These are phyloP conservation scores for Aspergillus candidus DNA, from an alignment of 2,329 filamentous ascomycete genomes.

Conservation along the genomic window DNA sequence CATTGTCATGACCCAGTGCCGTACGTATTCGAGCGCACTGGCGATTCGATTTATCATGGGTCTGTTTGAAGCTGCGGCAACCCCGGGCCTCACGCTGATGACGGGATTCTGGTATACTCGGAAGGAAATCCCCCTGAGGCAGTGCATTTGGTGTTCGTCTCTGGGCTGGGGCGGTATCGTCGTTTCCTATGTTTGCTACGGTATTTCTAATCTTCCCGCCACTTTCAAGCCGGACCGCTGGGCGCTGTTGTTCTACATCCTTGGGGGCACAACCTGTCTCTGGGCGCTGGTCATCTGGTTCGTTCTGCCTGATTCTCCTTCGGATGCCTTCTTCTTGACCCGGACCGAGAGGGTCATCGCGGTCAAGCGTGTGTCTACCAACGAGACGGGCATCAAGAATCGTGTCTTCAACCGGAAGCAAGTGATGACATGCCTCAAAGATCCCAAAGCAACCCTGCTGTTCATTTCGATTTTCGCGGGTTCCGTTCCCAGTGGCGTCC, in stretches of 20 bases:
- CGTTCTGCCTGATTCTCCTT: conserved; percentile 4
- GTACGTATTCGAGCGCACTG: conserved; percentile 7
- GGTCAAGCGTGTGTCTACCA: conserved; percentile 4
- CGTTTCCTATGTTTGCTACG: conserved; percentile 9
- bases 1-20: conserved; percentile 11
- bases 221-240: conserved; percentile 3
- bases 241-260: conserved; percentile 9
- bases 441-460: conserved; percentile 9
- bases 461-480: conserved; percentile 18
- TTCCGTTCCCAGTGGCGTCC: conserved; percentile 29
- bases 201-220: conserved; percentile 4
- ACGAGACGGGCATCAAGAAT: conserved; percentile 6
- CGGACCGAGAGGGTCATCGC: conserved; percentile 5
- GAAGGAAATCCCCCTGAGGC: conserved; percentile 9
- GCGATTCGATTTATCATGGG: conserved; percentile 10
- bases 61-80: conserved; percentile 8
- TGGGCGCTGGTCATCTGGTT: conserved; percentile 8
- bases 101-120: conserved; percentile 13
- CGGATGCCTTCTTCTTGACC: conserved; percentile 5
- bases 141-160: conserved; percentile 11
- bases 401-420: conserved; percentile 3
- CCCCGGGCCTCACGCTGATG: conserved; percentile 8
- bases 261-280: conserved; percentile 6
- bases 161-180: conserved; percentile 9
- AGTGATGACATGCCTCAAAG: conserved; percentile 1